Conservation (phyloP, 805 yeast species). For the Candida sonorensis region DNA sequence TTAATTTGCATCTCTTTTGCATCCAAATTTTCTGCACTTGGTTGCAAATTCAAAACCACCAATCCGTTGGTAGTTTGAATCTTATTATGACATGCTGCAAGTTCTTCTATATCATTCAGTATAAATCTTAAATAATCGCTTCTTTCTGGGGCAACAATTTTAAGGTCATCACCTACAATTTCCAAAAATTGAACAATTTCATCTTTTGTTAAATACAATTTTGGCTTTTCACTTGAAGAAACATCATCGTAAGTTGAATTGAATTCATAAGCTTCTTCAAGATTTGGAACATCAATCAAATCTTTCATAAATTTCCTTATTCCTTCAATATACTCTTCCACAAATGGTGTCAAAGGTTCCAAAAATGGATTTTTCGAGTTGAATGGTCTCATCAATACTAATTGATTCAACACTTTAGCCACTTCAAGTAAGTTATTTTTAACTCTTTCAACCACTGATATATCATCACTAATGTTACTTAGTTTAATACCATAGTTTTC, state of each 20-base stretch:
- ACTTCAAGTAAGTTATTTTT: constrained; percentile 50
- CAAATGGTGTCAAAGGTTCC: constrained; percentile 74
- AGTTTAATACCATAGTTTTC: constrained; percentile 48
- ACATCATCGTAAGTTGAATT: constrained; percentile 61
- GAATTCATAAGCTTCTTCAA: constrained; percentile 56
- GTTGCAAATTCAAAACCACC: constrained; percentile 15
- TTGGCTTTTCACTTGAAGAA: constrained; percentile 38
- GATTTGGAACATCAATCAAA: constrained; percentile 46
- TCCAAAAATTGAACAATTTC: constrained; percentile 40
- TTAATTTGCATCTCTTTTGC: constrained; percentile 33
- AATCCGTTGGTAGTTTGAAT: constrained; percentile 12
- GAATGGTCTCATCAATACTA: constrained; percentile 65
- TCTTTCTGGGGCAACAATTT: constrained; percentile 36
- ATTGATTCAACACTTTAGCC: constrained; percentile 53
- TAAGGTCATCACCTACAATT: constrained; percentile 35
- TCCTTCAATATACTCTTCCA: constrained; percentile 42
- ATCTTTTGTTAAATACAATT: constrained; percentile 34
- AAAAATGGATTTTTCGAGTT: constrained; percentile 54
- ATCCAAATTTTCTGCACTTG: constrained; percentile 25
- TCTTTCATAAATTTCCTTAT: constrained; percentile 38
- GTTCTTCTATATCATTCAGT: constrained; percentile 16
- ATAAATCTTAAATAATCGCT: constrained; percentile 36
- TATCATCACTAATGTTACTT: constrained; percentile 15
- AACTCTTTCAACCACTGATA: constrained; percentile 20
- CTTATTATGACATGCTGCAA: constrained; percentile 12